phyloP scores from a whole-genome alignment of 164 flowering plant species.

The grape (Vitis vinifera) region DNA sequence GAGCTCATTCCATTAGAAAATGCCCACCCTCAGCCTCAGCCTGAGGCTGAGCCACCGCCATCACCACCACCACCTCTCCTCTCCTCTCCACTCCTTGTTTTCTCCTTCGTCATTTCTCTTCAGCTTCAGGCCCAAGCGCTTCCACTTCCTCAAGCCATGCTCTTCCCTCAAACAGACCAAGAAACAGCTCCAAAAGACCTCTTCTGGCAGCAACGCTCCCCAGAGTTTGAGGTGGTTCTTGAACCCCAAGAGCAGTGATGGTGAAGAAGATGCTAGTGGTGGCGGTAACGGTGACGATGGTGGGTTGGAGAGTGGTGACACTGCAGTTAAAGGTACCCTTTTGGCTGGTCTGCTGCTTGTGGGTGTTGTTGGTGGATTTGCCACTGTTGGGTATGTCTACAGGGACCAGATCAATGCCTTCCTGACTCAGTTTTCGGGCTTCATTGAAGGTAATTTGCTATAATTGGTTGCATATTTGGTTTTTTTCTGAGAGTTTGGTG shows the following conservation, averaged over 20 bases:
- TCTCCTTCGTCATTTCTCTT: slow-evolving; percentile 29
- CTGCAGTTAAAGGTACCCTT: slow-evolving; percentile 76
- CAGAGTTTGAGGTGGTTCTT: slow-evolving; percentile 49
- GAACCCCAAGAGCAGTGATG: slow-evolving; percentile 28
- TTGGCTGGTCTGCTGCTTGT: slow-evolving; percentile 87
- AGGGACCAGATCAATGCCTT: slow-evolving; percentile 86
- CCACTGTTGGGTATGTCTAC: slow-evolving; percentile 74
- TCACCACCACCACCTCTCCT: slow-evolving; percentile 13
- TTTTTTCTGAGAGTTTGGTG: background rate
- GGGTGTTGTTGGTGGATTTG: slow-evolving; percentile 91
- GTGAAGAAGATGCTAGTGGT: slow-evolving; percentile 19
- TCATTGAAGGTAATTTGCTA: slow-evolving; percentile 73
- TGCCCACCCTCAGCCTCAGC: slow-evolving; percentile 42
- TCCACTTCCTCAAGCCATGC: slow-evolving; percentile 60
- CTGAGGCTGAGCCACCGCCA: slow-evolving; percentile 6
- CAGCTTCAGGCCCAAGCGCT: slow-evolving; percentile 47
- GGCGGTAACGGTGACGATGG: slow-evolving; percentile 16
- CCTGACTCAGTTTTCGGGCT: slow-evolving; percentile 71
- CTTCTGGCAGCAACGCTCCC: slow-evolving; percentile 32
- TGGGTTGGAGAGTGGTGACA: slow-evolving; percentile 34
- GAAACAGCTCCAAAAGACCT: slow-evolving; percentile 51
- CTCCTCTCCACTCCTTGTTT: slow-evolving; percentile 16
- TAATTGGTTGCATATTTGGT: background rate
- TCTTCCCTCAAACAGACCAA: slow-evolving; percentile 74
- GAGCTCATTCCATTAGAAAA: slow-evolving; percentile 11